Evolutionary conservation across 148 eudicot species (phyloP), one percentile per base, ranked within the genome.

Genomic region (Euryodendron excelsum): DNA sequence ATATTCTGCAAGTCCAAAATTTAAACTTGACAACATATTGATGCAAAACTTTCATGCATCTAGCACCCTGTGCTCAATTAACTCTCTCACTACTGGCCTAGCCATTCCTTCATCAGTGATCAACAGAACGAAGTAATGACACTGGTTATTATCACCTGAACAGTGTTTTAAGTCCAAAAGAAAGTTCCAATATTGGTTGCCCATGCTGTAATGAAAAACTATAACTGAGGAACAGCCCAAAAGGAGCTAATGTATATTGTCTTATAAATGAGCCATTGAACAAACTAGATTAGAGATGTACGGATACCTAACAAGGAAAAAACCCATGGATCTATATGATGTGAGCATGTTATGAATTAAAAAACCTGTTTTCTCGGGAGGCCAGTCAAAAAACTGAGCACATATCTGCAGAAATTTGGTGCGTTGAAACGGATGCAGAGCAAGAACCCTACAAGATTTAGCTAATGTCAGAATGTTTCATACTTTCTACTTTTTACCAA

Each of bases 321-420:
- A 47, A 6, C 9, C 55, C 27, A 34, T 33, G 47, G 58, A 53
- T 39, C 37, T 17, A 34, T 21, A 73, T 5, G 73, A 61, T 2
- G 21, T 28, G 25, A 60, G 48, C 37, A 48, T 72, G 7, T 17
- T 37, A 3, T 13, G 31, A 23, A 59, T 45, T 58, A 45, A 79
- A 28, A 25, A 55, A 94, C 98, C 97, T 86, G 97, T 94, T 89
- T 92, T 94, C 85, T 92, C 94, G 21, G 94, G 92, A 83, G 96
- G 88, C 98, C 98, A 94, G 33, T 79, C 94, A 58, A 94, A 92
- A 79, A 76, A 89, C 73, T 83, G 86, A 74, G 83, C 81, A 76
- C 98, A 94, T 79, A 90, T 73, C 69, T 90, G 86, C 84, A 90
- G 98, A 85, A 92, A 86, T 82, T 78, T 84, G 79, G 72, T 61